Conservation (phyloP, 495 filamentous ascomycete genomes). For the Lichenothelia convexa region DNA sequence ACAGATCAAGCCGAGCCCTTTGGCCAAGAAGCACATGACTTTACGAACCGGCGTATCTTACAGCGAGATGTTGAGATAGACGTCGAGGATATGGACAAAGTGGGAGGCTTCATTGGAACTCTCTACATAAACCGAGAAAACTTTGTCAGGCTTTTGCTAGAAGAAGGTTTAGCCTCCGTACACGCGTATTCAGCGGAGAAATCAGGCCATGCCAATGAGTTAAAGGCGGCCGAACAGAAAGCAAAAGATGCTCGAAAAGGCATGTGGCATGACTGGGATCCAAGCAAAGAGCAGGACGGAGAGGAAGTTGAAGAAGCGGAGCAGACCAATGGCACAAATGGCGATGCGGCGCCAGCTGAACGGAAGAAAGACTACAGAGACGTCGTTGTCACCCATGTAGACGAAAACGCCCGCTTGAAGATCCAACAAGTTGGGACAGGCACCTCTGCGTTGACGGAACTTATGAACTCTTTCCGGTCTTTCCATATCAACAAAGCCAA, state of each 20-base stretch:
- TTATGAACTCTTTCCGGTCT: constrained; percentile 75
- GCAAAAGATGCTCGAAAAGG: constrained; percentile 79
- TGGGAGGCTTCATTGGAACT: constrained; percentile 91
- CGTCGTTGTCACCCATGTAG: constrained; percentile 76
- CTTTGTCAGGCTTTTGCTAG: constrained; percentile 82
- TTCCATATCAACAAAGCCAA: constrained; percentile 68
- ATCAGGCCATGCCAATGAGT: constrained; percentile 71
- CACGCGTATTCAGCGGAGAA: constrained; percentile 93
- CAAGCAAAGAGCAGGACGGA: constrained; percentile 43
- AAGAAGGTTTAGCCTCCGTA: constrained; percentile 82
- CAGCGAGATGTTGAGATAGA: constrained; percentile 96
- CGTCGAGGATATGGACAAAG: constrained; percentile 85
- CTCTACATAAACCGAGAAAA: constrained; percentile 90
- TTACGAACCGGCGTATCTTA: constrained; percentile 69
- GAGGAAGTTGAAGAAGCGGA: constrained; percentile 23
- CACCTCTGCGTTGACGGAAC: constrained; percentile 57
- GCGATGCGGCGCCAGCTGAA: constrained; percentile 31
- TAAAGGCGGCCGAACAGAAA: constrained; percentile 66
- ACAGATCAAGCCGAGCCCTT: constrained; percentile 81
- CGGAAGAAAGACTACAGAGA: constrained; percentile 75
- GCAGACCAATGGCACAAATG: constrained; percentile 32
- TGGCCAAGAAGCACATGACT: constrained; percentile 82
- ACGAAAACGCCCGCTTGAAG: constrained; percentile 56
- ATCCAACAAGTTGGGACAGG: constrained; percentile 72
- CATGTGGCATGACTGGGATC: constrained; percentile 88